phyloP scores from a whole-genome alignment of 2,329 filamentous ascomycete genomes.

The Trichophaea hybrida region DNA sequence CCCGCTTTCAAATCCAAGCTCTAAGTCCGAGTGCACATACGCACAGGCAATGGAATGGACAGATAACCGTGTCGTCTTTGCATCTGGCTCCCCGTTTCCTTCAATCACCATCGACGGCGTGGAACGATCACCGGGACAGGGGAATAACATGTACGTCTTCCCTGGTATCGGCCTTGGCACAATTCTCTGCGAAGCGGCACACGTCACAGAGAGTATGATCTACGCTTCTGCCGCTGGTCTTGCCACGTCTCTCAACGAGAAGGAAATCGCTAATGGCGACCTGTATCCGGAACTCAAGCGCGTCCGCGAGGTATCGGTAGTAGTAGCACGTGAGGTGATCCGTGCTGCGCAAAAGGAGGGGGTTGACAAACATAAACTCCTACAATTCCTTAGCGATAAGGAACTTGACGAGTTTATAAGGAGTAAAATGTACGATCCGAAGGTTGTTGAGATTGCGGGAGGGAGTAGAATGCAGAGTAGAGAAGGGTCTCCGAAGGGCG shows the following conservation, averaged over 20 bases:
- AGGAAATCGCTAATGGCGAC: conserved; percentile 69
- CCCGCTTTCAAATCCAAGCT: conserved; percentile 88
- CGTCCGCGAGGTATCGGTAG: conserved; percentile 78
- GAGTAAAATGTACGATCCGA: conserved; percentile 27
- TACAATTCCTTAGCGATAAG: conserved; percentile 24
- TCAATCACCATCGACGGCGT: conserved; percentile 49
- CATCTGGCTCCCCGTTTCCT: conserved; percentile 84
- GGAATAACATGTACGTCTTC: conserved; percentile 81
- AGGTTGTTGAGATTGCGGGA: not conserved
- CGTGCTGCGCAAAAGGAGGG: conserved; percentile 24
- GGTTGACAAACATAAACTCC: conserved; percentile 26
- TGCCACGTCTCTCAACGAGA: conserved; percentile 58
- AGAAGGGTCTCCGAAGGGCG: not conserved
- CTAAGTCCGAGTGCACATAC: conserved; percentile 95
- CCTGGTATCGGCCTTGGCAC: conserved; percentile 87
- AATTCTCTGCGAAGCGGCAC: conserved; percentile 75
- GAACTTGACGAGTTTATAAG: conserved; percentile 25
- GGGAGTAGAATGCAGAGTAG: not conserved
- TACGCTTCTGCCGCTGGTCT: conserved; percentile 81
- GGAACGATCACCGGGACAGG: conserved; percentile 66
- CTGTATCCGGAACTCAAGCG: conserved; percentile 85
- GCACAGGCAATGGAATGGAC: conserved; percentile 86
- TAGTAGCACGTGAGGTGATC: conserved; percentile 21
- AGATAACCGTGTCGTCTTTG: conserved; percentile 81
- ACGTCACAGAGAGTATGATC: conserved; percentile 89